Evolutionary conservation across 768 basidiomycete species (phyloP), one percentile per base, ranked within the genome.

Genomic region (Leccinum rimulosum): DNA sequence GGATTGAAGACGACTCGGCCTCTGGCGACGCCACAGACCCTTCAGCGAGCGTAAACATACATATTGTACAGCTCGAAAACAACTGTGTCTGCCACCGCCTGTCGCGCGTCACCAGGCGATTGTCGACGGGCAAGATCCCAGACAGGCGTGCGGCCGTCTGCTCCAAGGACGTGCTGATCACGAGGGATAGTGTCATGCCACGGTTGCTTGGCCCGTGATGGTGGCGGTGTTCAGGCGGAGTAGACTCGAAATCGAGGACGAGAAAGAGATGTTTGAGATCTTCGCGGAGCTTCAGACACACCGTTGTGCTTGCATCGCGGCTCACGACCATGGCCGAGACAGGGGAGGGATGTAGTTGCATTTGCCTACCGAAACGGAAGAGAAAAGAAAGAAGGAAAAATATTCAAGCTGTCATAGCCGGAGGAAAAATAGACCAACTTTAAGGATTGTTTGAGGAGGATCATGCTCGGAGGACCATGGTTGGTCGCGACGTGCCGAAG

Each of bases 51-150:
- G 77, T 68, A 62, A 88, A 80, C 57, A 81, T 73, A 55, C 86
- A 82, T 6, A 81, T 84, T 15, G 82, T 84, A 66, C 78, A 86
- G 60, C 82, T 78, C 9, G 76, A 70, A 48, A 87, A 76, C 10
- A 86, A 78, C 61, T 86, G 83, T 0, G 84, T 80, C 60, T 88
- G 83, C 85, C 86, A 89, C 60, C 80, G 80, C 55, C 82, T 64
- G 31, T 71, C 69, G 57, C 82, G 80, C 19, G 69, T 66, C 27
- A 84, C 61, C 52, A 83, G 54, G 35, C 64, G 67, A 51, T 74
- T 69, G 55, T 86, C 84, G 40, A 81, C 72, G 2, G 77, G 76
- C 27, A 84, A 68, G 27, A 84, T 74, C 0, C 77, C 68, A n/a
- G 74, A 69, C 28, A 88, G 72, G 52, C 82, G 80, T 3, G 68